These are phyloP conservation scores for Sequoia sempervirens DNA, from an alignment of 75 land plant species.

Conservation along the genomic window DNA sequence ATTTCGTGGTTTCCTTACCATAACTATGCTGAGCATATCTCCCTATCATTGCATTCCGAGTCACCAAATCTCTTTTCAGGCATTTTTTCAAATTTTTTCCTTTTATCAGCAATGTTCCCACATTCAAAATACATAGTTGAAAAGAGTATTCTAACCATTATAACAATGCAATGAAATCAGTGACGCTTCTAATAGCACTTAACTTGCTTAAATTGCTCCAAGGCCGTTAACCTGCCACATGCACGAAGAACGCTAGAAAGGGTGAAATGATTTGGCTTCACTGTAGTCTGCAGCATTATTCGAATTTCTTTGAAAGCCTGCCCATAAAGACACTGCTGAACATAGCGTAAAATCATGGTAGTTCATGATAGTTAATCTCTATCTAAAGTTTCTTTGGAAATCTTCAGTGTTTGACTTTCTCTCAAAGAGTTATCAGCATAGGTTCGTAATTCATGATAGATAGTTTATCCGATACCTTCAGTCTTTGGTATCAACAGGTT, in stretches of 20 bases:
- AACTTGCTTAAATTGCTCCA: neutral
- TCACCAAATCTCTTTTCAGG: slow-evolving; percentile 7
- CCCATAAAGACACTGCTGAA: slow-evolving; percentile 1
- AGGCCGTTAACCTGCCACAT: slow-evolving; percentile 8
- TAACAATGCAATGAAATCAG: neutral
- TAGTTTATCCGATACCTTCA: no score
- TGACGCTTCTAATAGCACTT: neutral
- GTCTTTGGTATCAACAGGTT: no score
- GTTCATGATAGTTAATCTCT: slow-evolving; percentile 8
- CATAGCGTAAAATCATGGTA: slow-evolving; percentile 15
- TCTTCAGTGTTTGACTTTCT: no score
- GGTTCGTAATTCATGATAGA: no score
- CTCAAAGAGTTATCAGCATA: no score
- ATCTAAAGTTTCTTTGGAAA: no score
- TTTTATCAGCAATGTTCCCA: neutral
- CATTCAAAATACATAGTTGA: slow-evolving; percentile 13
- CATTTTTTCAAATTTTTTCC: slow-evolving; percentile 11
- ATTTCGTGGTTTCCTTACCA: neutral
- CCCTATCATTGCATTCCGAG: slow-evolving; percentile 16
- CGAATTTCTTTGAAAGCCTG: slow-evolving; percentile 11
- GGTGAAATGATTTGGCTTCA: slow-evolving; percentile 18
- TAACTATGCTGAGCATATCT: slow-evolving; percentile 8
- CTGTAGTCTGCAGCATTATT: slow-evolving; percentile 11
- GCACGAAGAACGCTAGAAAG: slow-evolving; percentile 14
- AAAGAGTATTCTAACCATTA: neutral